Evolutionary conservation across 2,329 filamentous ascomycete species (phyloP), one percentile per base, ranked within the genome.

Genomic region (Cucurbitaria berberidis): DNA sequence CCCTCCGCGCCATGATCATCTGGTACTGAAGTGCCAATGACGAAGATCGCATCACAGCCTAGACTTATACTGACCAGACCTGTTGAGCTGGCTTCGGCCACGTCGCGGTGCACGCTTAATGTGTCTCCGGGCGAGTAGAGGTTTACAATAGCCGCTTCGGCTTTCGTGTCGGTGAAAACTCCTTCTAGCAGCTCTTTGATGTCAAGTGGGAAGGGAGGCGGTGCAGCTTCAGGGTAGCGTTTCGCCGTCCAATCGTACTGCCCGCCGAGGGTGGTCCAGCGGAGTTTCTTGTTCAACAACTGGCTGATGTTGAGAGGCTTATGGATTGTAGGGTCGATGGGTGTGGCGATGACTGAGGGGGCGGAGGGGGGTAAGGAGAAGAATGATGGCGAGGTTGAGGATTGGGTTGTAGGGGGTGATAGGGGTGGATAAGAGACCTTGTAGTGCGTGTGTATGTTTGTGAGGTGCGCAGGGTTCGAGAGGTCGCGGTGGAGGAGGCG

Each of bases 191-290:
- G 83, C 1, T 70, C 73, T 3, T 86, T 85, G 43, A 96, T 82
- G 68, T 96, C 91, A 1, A 72, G 35, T 0, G 93, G 93, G 64
- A 97, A 97, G 0, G 77, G 67, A 0, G 91, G 91, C 0, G 89
- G 87, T 3, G 73, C 55, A n/a, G 82, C 81, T 9, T 80, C 73
- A 0, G 93, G 92, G 69, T 98, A 98, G 11, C 85, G 78, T 62
- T 96, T 93, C 51, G 86, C 84, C 0, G 92, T 96, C 95, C 93
- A 98, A 77, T 98, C 90, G 74, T 98, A 98, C 74, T 98, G 95
- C 0, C 92, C 93, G 44, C 95, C 95, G 2, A 99, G 84, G 0
- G 93, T 98, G 36, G 96, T 85, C 95, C 95, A 99, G 63, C 93
- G 91, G 21, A 98, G 83, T 57, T 90, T 93, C 58, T 88, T 89